Evolutionary conservation across 75 land plant species (phyloP).

Genomic region (Chamaecyparis obtusa): DNA sequence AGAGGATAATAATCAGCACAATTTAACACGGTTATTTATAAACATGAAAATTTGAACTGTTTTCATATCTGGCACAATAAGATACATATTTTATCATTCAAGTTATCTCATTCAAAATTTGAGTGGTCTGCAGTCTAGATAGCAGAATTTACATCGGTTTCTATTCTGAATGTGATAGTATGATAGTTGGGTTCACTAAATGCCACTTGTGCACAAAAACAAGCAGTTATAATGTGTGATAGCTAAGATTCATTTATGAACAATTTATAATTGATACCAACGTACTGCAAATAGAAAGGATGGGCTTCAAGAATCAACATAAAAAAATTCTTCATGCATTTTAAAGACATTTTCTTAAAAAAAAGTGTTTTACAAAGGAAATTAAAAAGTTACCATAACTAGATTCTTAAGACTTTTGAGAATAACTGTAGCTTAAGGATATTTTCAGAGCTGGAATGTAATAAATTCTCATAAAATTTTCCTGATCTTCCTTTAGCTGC

Average conservation of each 20-base stretch:
- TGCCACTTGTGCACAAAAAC: background rate
- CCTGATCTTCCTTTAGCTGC: background rate
- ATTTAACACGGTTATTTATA: background rate
- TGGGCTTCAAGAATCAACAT: background rate
- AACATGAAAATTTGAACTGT: background rate
- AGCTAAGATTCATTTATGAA: background rate
- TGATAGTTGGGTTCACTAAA: background rate
- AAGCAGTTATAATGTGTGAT: background rate
- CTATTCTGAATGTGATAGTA: background rate
- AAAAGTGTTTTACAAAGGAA: background rate
- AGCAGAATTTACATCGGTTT: background rate
- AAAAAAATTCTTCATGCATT: background rate
- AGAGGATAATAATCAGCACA: background rate
- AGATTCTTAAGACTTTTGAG: background rate
- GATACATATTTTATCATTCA: background rate
- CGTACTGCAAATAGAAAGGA: background rate
- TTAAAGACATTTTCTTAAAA: background rate
- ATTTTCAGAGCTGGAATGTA: background rate
- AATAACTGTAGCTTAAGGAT: background rate
- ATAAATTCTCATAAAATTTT: background rate
- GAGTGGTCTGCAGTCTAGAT: too few species aligned
- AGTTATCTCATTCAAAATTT: background rate
- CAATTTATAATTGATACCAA: background rate
- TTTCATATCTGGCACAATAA: background rate
- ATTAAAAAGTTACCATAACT: background rate